phyloP scores from a whole-genome alignment of 768 basidiomycete species.

The Ramaria sp. region DNA sequence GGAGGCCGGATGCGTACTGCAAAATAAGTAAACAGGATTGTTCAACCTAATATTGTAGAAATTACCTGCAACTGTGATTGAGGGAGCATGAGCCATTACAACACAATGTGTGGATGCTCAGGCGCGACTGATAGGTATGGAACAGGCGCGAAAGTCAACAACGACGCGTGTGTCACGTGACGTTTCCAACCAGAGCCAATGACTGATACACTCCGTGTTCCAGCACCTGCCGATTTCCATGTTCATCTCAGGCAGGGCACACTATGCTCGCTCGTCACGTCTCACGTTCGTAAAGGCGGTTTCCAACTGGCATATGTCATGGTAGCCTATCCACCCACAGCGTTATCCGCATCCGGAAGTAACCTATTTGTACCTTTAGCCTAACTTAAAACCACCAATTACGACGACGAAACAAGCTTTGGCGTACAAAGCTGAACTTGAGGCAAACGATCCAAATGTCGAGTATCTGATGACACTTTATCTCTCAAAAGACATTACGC shows the following conservation, averaged over 20 bases:
- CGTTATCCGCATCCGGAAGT: background rate
- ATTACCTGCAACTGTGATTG: constrained; percentile 78
- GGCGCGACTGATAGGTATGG: background rate
- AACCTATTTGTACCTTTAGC: constrained; percentile 38
- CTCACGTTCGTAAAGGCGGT: constrained; percentile 84
- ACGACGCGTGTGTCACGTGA: constrained; percentile 19
- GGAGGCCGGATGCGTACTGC: constrained; percentile 88
- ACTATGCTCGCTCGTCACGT: constrained; percentile 72
- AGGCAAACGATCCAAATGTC: constrained; percentile 61
- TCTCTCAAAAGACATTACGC: constrained; percentile 83
- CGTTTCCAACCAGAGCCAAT: constrained; percentile 1
- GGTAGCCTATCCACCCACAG: constrained; percentile 32
- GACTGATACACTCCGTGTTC: constrained; percentile 33
- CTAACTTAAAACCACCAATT: constrained; percentile 86
- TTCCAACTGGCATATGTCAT: constrained; percentile 93
- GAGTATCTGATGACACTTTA: constrained; percentile 96
- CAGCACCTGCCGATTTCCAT: constrained; percentile 85
- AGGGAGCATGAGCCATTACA: constrained; percentile 73
- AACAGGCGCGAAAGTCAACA: constrained; percentile 10
- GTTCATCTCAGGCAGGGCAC: constrained; percentile 90
- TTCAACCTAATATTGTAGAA: constrained; percentile 9
- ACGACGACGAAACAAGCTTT: constrained; percentile 72
- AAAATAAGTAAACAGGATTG: constrained; percentile 4
- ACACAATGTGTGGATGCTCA: constrained; percentile 4
- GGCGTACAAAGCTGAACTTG: constrained; percentile 65